Percentiles rank a stretch among this genome's conserved stretches.
phyloP scores from a whole-genome alignment of 768 basidiomycete genomes.

The Lactarius trivialis region DNA sequence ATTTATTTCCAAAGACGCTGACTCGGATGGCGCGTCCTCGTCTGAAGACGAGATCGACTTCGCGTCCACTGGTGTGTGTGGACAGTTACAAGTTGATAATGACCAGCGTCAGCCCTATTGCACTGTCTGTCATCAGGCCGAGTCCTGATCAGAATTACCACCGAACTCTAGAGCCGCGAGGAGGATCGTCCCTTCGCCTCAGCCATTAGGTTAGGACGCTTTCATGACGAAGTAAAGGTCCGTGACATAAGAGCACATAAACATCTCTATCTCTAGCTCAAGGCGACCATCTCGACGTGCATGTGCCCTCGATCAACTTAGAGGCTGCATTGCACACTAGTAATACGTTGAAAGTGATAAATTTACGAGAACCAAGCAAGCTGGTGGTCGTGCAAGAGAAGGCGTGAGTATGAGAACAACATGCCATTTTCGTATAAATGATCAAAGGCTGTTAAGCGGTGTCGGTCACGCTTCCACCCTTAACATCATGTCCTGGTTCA shows the following conservation, averaged over 20 bases:
- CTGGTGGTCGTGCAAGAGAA: too few relatives aligned
- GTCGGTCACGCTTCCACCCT: slow-evolving; percentile 19
- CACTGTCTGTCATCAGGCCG: background rate
- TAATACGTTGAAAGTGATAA: too few relatives aligned
- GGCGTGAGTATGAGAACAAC: too few relatives aligned
- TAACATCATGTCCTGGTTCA: slow-evolving; percentile 56
- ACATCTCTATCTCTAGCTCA: too few relatives aligned
- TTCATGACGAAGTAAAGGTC: slow-evolving; percentile 73
- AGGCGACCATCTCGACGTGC: too few relatives aligned
- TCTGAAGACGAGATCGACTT: slow-evolving; percentile 68
- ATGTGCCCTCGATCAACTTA: too few relatives aligned
- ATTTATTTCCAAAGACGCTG: slow-evolving; percentile 44
- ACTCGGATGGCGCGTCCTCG: slow-evolving; percentile 40
- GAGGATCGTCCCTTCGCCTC: slow-evolving; percentile 22
- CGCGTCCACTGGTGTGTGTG: slow-evolving; percentile 46
- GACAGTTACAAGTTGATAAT: slow-evolving; percentile 22
- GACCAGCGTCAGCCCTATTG: background rate
- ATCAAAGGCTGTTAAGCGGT: too few relatives aligned
- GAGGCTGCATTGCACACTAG: too few relatives aligned
- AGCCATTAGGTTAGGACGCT: slow-evolving; percentile 52
- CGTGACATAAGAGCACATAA: too few relatives aligned
- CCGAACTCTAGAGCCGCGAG: slow-evolving; percentile 22
- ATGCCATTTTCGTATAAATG: too few relatives aligned
- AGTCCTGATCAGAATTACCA: slow-evolving; percentile 41
- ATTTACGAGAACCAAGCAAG: too few relatives aligned